Evolutionary conservation across 345 rosid genomes (phyloP), one percentile per base, ranked within the genome.

Genomic region (Gossypium stocksii): DNA sequence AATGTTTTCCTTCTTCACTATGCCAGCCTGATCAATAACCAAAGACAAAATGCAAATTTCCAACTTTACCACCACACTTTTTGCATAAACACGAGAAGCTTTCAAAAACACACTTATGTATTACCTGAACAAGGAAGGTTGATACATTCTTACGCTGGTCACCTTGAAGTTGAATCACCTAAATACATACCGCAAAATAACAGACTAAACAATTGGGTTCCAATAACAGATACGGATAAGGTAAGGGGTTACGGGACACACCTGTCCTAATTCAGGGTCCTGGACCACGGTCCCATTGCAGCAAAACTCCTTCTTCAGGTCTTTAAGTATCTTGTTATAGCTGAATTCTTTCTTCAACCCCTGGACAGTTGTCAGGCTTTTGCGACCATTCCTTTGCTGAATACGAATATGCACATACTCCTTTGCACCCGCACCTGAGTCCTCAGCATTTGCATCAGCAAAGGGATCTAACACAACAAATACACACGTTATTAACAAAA

Each of bases 1-100:
- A 83, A 94, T 94, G 72, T 86, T 89, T 2, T 94, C 97, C 91
- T 92, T 92, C 91, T 94, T 94, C 89, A 92, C 98, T 64, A 94
- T 87, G 29, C 92, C 93, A 74, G 95, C 97, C 95, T 91, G 87
- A 56, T 58, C 17, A 65, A 34, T 49, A 34, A 4, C 41, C 41
- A 10, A 52, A 11, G 11, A 22, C 29, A 8, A 29, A 58, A 23
- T 22, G 25, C 11, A 29, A 2, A 9, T 23, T 10, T 74, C 58
- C 7, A 49, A 53, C 48, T 44, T 16, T 34, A 34, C 34, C 43
- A 22, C 7, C 16, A 19, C 44, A 60, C 46, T 9, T 53, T 53
- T 17, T 20, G 58, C 22, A 53, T 53, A 53, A 53, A n/a, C 11
- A 2, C 22, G 1, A 53, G 22, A 53, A 57, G 10, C 10, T 10